Percentiles rank a stretch among this genome's conserved stretches.
Evolutionary conservation across 1,139 yeast genomes (phyloP).

Genomic region (Cylindricascospora bacillispora): DNA sequence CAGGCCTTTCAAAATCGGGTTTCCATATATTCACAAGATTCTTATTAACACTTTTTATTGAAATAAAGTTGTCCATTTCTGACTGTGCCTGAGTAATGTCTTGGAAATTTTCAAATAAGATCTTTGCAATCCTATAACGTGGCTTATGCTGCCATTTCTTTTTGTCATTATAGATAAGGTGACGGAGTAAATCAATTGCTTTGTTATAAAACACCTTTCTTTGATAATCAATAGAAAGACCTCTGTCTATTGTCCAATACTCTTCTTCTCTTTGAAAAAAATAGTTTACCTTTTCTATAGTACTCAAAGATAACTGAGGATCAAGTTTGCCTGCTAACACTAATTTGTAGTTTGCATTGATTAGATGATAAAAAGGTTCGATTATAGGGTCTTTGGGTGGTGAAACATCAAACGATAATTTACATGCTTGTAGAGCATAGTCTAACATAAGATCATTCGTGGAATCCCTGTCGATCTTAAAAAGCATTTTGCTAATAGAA

Average conservation of each 20-base stretch:
- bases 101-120: conserved; percentile 41
- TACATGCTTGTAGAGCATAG: conserved; percentile 32
- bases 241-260: conserved; percentile 10
- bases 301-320: conserved; percentile 29
- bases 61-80: conserved; percentile 51
- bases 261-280: conserved; percentile 18
- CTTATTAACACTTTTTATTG: conserved; percentile 57
- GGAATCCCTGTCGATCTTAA: conserved; percentile 31
- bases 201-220: conserved; percentile 18
- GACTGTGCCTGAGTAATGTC: conserved; percentile 45
- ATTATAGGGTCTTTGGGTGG: conserved; percentile 42
- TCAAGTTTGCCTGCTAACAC: conserved; percentile 30
- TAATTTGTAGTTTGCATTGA: conserved; percentile 45
- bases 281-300: conserved; percentile 29
- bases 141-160: conserved; percentile 92
- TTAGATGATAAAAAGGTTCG: conserved; percentile 63
- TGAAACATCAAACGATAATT: conserved; percentile 31
- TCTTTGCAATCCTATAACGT: conserved; percentile 55
- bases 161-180: conserved; percentile 48
- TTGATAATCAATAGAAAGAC: conserved; percentile 7
- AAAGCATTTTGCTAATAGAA: conserved; percentile 47
- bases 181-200: conserved; percentile 28
- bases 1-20: conserved; percentile 84
- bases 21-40: conserved; percentile 82
- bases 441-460: conserved; percentile 28